Base-by-base conservation (phyloP, 2,329 filamentous ascomycete species). In the Penicillium italicum region DNA sequence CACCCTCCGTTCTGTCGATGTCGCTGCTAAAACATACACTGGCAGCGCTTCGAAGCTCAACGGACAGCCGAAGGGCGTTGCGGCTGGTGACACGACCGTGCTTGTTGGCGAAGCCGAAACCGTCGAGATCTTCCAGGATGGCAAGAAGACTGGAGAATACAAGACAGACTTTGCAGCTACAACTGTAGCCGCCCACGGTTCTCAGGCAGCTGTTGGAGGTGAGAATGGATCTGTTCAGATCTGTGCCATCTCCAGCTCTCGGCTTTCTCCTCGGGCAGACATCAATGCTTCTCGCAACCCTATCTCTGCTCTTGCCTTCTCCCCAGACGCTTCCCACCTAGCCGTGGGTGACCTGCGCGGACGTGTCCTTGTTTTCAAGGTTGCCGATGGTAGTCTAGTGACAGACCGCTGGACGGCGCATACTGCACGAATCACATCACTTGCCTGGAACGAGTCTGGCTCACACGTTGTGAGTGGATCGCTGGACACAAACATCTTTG, bases 401-500 rank as follows among this genome's bases (percentile, higher is more conserved):
- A 94, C 90, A 8, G 91, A 96, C 73, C 80, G 87, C 57, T 90
- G 87, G 87, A 85, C 83, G 2, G 85, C 85, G 14, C 87, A 90
- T 66, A 88, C 86, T 1, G 86, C 82, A 8, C 81, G 87, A 44
- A 81, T 90, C 44, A 88, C 84, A 14, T 80, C 79, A 44, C 80
- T 90, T 53, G 79, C 87, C 14, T 99, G 94, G 94, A 90, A 92
- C 66, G 79, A 82, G 18, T 83, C 84, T 18, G 89, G 88, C 12
- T 88, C 87, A 22, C 89, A 91, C 69, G 87, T 92, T 3, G 90
- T 85, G 20, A 96, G 89, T 70, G 93, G 92, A 12, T 88, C 85
- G 43, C 77, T 99, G 47, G 94, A 99, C 72, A 97, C 93, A 0
- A 91, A 96, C 68, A 83, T 99, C 20, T 92, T 90, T 70, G 86